Base-by-base conservation (phyloP, 352 stramenopile species). In the Phytophthora agathidicida region DNA sequence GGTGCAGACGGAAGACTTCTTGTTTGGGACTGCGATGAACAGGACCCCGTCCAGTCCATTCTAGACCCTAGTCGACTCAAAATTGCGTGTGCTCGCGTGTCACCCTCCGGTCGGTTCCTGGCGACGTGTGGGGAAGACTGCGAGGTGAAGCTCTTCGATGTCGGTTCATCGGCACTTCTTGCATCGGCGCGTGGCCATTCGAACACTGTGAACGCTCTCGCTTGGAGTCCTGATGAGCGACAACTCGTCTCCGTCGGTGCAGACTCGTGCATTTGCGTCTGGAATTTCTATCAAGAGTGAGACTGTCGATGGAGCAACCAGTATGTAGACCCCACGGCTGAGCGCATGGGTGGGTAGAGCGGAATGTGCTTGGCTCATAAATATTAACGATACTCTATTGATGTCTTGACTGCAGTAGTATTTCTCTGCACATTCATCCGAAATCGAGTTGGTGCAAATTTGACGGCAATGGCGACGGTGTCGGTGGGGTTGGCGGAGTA, bases 11-110 rank as follows among this genome's bases (percentile, higher is more conserved):
- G 92, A 0, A 66, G 87, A 10, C 41, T 98, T 7, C 80, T 96
- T 20, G 83, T 91, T 37, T 98, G 91, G 93, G 91, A 98, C 71
- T 96, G 87, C 59, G 93, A 98, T 63, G 72, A 93, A 30, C 55
- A 72, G 6, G 87, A 97, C 0, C 87, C 89, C 1, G 88, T 97
- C 13, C 57, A 80, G 32, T 46, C 58, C 5, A 41, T 93, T 1
- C 16, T 80, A 11, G 77, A 92, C 23, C 53, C 68, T 3, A 75
- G 71, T 53, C 67, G 71, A 10, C 48, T 80, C 7, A 69, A 69
- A 31, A 47, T 93, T 8, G 60, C 61, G 19, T 76, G 66, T 9
- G 66, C 76, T n/a, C 53, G 69, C 5, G 71, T 91, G 4, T 93
- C 80, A 14, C 80, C 80, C 0, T 93, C 81, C 0, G 77, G 91